Evolutionary conservation across 345 rosid genomes (phyloP).

Genomic region (Linum tenue): DNA sequence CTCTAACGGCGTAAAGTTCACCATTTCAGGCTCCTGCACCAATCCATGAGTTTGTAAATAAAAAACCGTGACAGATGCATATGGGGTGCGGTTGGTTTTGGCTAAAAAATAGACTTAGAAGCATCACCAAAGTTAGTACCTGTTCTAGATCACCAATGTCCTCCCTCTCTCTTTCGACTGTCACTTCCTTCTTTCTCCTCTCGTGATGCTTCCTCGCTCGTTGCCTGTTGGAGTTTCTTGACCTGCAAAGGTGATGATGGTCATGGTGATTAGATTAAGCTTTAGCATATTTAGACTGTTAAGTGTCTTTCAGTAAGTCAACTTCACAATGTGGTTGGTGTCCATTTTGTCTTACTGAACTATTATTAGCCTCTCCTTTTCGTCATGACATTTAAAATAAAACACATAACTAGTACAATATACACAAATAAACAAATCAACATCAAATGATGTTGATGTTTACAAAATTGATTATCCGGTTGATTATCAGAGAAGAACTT

Average conservation of each 20-base stretch:
- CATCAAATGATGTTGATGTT: too few species aligned
- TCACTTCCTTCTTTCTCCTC: constrained; percentile 13
- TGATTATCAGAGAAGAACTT: constrained; percentile 9
- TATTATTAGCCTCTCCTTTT: too few species aligned
- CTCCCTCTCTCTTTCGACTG: constrained; percentile 6
- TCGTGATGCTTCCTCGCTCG: constrained; percentile 31
- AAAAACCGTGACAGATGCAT: too few species aligned
- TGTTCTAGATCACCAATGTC: constrained; percentile 15
- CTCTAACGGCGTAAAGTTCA: constrained; percentile 18
- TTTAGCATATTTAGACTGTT: too few species aligned
- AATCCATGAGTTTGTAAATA: not conserved
- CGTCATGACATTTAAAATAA: too few species aligned
- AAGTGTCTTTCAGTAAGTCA: not conserved
- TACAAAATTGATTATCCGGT: too few species aligned
- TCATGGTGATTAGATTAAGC: not conserved
- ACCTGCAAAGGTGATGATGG: constrained; percentile 19
- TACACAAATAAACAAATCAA: too few species aligned
- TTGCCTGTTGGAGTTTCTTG: constrained; percentile 25
- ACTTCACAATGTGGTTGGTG: not conserved
- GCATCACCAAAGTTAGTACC: constrained; percentile 19
- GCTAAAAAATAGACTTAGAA: too few species aligned
- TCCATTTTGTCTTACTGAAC: not conserved
- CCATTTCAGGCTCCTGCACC: constrained; percentile 25
- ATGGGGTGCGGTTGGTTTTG: too few species aligned
- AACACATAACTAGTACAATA: too few species aligned